Evolutionary conservation across 257 asterid species (phyloP), one percentile per base, ranked within the genome.

Genomic region (Plectranthus barbatus): DNA sequence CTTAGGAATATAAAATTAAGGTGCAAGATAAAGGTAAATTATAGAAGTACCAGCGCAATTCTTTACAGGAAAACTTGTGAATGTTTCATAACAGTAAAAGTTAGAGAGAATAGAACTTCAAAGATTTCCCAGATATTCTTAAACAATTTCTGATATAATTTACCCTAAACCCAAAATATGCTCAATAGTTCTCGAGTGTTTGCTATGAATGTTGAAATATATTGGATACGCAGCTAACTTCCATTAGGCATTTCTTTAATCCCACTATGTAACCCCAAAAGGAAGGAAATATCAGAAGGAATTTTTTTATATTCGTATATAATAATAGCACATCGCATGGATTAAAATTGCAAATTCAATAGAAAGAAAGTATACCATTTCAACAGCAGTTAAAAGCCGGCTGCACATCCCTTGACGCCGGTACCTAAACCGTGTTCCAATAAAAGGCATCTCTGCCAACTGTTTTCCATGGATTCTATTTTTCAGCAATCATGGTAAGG

Each of bases 391-490:
- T 66, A 93, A 79, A 60, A 93, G 99, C 65, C 81, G 86, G 70
- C 92, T 73, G 67, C 89, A 84, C 95, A 93, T 82, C 73, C 99
- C 95, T 79, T 87, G 95, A 46, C 96, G 97, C 53, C 99, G 81
- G 78, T 82, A 76, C 63, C 46, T 76, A 56, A 65, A 72, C 14
- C 99, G 87, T 26, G 96, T 90, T 70, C 96, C 97, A 63, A 90
- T 84, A 75, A 93, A 93, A 44, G 99, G 99, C 99, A 93, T 93
- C 87, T 93, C 97, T 0, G 95, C 99, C 64, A 93, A 70, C 66
- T 63, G 84, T 71, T 65, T 74, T 72, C 97, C 99, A 40, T 93
- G 96, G 66, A 90, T 74, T 82, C 99, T 93, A 68, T 64, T 31
- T 64, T 71, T 47, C 36, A 64, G 31, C 61, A 23, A 73, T 53